Evolutionary conservation across 2,329 filamentous ascomycete species (phyloP), one percentile per base, ranked within the genome.

Genomic region (Aaosphaeria pasadenensis): DNA sequence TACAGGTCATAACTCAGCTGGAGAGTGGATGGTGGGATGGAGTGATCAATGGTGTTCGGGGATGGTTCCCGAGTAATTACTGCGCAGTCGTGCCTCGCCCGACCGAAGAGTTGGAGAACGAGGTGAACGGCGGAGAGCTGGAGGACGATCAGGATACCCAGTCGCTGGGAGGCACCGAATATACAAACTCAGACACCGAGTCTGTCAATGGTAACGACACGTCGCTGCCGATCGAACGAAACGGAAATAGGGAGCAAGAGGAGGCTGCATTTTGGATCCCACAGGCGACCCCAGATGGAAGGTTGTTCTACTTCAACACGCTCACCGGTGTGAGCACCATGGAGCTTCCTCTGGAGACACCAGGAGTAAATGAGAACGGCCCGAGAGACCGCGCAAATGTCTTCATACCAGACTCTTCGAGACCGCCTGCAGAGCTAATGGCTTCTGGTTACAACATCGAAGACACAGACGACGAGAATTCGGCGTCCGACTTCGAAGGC

Each of bases 1-100:
- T 99, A 63, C 92, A 97, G 74, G 94, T 99, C 61, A 92, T 99
- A 62, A 99, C 94, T 45, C 92, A 96, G 74, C 80, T 97, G 48
- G 94, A 99, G 72, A 97, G 91, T 64, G 94, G 94, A 48, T 99
- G 94, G 94, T 99, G 94, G 94, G 94, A 99, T 74, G 94, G 94
- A 43, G 90, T 99, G 47, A 96, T 99, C 69, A 94, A 96, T 64
- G 90, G 91, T 50, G 88, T 96, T 59, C 86, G 94, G 67, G 94
- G 94, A 69, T 99, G 94, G 94, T 99, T 99, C 71, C 94, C 94
- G 35, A 97, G 92, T 78, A 99, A 99, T 72, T 99, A 99, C 75
- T 97, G 94, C 75, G 86, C 90, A 57, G 84, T 94, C 54, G 87
- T 97, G 60, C 82, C 84, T 50, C 85, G 84, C 59, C 81, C 87